Evolutionary conservation across 2,329 filamentous ascomycete species (phyloP).

Genomic region (Gyromitra esculenta): DNA sequence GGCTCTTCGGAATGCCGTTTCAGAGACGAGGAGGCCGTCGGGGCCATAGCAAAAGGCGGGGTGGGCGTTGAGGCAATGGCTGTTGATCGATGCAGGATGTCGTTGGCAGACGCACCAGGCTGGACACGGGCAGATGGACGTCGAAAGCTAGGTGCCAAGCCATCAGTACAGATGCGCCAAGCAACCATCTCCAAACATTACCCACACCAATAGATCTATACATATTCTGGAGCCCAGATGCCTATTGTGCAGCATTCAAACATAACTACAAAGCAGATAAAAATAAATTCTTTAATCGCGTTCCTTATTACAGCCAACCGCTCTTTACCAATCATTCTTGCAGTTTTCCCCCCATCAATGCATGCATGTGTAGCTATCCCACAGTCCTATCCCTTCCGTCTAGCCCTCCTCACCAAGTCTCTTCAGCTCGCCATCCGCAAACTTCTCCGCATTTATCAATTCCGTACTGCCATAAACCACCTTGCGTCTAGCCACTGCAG

Average conservation of each 20-base stretch:
- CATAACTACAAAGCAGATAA: conserved; percentile 19
- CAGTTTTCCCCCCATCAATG: neutral
- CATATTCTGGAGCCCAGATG: neutral
- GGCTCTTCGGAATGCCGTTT: conserved; percentile 52
- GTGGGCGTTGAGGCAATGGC: conserved; percentile 25
- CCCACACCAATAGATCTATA: conserved; percentile 3
- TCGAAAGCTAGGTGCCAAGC: conserved; percentile 40
- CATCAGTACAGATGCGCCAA: conserved; percentile 22
- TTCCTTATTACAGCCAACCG: conserved; percentile 39
- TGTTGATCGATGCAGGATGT: conserved; percentile 45
- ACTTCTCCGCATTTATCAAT: conserved; percentile 74
- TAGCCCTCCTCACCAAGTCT: conserved; percentile 68
- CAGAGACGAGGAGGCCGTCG: conserved; percentile 36
- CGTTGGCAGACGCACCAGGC: conserved; percentile 49
- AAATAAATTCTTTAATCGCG: conserved; percentile 17
- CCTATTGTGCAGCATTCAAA: conserved; percentile 20
- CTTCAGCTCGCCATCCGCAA: conserved; percentile 72
- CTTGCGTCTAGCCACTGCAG: conserved; percentile 71
- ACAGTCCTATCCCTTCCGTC: neutral
- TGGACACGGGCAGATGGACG: conserved; percentile 34
- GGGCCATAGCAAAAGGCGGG: conserved; percentile 43
- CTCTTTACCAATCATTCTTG: conserved; percentile 14
- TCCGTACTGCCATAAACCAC: conserved; percentile 96
- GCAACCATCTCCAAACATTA: neutral
- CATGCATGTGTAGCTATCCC: neutral